These are phyloP conservation scores for Azolla pinnata DNA, from an alignment of 75 land plant genomes.

Conservation along the genomic window DNA sequence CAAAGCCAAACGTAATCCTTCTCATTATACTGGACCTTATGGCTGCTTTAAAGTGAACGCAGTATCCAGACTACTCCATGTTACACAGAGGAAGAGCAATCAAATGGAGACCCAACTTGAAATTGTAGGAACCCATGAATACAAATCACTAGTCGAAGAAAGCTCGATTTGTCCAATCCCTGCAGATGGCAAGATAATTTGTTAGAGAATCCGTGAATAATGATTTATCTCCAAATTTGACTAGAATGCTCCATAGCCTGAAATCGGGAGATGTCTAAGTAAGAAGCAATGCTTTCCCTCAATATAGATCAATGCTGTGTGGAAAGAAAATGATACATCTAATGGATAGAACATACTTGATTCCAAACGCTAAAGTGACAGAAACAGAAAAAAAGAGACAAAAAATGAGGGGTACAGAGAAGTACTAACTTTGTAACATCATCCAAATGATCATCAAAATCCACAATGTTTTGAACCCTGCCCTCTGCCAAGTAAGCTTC, in stretches of 20 bases:
- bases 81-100: too few species aligned
- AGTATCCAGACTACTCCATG: too few species aligned
- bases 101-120: too few species aligned
- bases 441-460: constrained; percentile 95
- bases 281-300: too few species aligned
- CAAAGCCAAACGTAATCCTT: too few species aligned
- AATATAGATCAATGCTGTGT: not conserved
- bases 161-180: constrained; percentile 14
- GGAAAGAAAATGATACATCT: not conserved
- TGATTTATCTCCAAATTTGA: not conserved
- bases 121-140: too few species aligned
- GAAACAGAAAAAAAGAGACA: not conserved
- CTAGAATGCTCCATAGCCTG: not conserved
- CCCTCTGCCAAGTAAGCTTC: constrained; percentile 62
- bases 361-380: not conserved
- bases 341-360: not conserved
- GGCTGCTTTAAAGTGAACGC: too few species aligned
- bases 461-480: constrained; percentile 56
- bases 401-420: not conserved
- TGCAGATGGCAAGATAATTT: constrained; percentile 4
- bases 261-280: not conserved
- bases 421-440: constrained; percentile 71
- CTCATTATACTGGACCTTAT: too few species aligned
- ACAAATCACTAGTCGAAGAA: constrained; percentile 13
- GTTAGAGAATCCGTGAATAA: not conserved